Base-by-base conservation (phyloP, 2,329 filamentous ascomycete genomes). In the Pezicula radicicola region DNA sequence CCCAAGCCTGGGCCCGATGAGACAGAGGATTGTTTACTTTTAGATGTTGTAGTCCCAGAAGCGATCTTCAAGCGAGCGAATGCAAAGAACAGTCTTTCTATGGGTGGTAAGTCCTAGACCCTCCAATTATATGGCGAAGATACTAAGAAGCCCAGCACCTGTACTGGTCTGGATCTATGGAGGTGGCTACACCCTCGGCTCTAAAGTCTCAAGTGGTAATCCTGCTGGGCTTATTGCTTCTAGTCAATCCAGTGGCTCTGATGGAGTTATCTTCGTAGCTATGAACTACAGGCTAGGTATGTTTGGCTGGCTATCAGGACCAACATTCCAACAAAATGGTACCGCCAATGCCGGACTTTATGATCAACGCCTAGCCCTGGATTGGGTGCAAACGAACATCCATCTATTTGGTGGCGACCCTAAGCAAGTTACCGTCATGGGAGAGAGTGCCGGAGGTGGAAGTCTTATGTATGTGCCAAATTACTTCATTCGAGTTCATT, bases 351-450 rank as follows among this genome's bases (percentile, higher is more conserved):
- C 71, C 9, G 77, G 70, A 3, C 63, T 80, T 0, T 68, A 73
- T 51, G 78, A 82, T 53, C 79, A 82, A 58, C 71, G 76, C 6
- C 68, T 79, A 27, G 77, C 77, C 27, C 66, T 84, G 8, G 68
- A 80, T 56, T 84, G 80, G 80, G 72, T 82, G 5, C 71, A 76
- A 48, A 61, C 73, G 43, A 66, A 79, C 54, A 79, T 81, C 44
- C 67, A 74, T 56, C 63, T 72, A 15, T 82, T 81, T 57, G 78
- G 79, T 6, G 79, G 79, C n/a, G 73, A 81, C 60, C 65, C 70
- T 0, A 61, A 68, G 2, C 66, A 69, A 12, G 70, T 80, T 42
- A 79, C 76, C 1, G 67, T 78, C 13, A 68, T 76, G 37, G 76
- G 75, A 10, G 63, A 75, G 50, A 75, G 71, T 16, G 75, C 78